These are phyloP conservation scores for Angomonas ambiguus DNA, from an alignment of 208 protist genomes.

Conservation along the genomic window DNA sequence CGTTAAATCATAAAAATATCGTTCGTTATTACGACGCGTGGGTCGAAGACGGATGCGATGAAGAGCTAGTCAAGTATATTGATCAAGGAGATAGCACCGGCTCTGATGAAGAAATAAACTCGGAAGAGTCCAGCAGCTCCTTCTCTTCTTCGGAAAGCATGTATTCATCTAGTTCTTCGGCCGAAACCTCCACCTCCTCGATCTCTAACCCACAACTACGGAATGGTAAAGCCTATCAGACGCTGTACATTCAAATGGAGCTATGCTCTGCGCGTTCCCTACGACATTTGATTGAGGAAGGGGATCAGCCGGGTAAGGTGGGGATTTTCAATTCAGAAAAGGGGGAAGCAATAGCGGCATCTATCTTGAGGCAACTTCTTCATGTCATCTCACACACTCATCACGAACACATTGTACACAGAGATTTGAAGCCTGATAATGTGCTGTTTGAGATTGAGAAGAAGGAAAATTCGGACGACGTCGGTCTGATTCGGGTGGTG, in stretches of 20 bases:
- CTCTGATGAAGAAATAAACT: neutral
- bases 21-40: conserved; percentile 89
- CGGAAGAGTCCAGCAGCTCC: neutral
- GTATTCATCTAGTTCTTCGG: neutral
- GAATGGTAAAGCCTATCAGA: conserved; percentile 29
- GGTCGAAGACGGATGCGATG: conserved; percentile 80
- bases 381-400: conserved; percentile 72
- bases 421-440: conserved; percentile 83
- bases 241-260: conserved; percentile 89
- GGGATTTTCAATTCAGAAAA: conserved; percentile 41
- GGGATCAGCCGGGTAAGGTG: conserved; percentile 28
- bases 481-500: conserved; percentile 71
- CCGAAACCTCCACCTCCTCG: neutral
- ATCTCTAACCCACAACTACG: neutral
- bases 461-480: conserved; percentile 30
- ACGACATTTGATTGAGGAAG: conserved; percentile 67
- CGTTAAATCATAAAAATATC: conserved; percentile 79
- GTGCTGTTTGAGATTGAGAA: conserved; percentile 69
- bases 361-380: conserved; percentile 76
- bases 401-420: conserved; percentile 66
- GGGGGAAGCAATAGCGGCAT: conserved; percentile 54
- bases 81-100: conserved; percentile 19
- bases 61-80: conserved; percentile 60
- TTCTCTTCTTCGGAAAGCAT: neutral
- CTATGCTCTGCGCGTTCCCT: conserved; percentile 70